phyloP scores from a whole-genome alignment of 352 stramenopile genomes.

The Pilasporangium apinafurcum region DNA sequence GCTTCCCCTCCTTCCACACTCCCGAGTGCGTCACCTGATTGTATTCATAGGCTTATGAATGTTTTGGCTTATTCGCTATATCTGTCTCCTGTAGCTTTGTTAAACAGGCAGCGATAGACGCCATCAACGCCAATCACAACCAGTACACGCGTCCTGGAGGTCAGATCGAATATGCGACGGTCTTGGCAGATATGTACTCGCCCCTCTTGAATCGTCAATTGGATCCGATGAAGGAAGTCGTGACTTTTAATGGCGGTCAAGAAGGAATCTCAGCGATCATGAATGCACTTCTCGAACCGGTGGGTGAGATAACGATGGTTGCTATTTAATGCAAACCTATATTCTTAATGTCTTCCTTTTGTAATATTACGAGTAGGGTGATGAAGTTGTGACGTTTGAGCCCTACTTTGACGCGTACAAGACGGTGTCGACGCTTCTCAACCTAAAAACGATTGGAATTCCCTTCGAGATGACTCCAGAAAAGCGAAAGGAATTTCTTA shows the following conservation, averaged over 20 bases:
- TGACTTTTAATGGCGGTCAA: constrained; percentile 86
- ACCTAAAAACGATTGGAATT: constrained; percentile 65
- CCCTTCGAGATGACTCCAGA: constrained; percentile 48
- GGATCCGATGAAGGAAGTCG: constrained; percentile 73
- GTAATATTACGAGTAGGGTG: constrained; percentile 23
- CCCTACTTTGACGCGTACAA: constrained; percentile 90
- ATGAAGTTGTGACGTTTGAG: constrained; percentile 86
- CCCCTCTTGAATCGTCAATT: constrained; percentile 54
- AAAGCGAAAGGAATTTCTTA: constrained; percentile 40
- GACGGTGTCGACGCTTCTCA: constrained; percentile 78
- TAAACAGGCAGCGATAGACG: constrained; percentile 82
- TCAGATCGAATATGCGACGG: constrained; percentile 69
- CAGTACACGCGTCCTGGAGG: constrained; percentile 89
- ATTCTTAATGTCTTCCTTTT: background rate
- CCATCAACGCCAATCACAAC: constrained; percentile 74
- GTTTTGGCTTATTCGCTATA: background rate
- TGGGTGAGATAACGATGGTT: constrained; percentile 8
- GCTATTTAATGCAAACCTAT: background rate
- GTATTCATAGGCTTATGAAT: background rate
- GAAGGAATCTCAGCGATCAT: constrained; percentile 84
- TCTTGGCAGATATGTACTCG: constrained; percentile 79
- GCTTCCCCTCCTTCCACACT: constrained; percentile 94
- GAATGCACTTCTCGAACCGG: constrained; percentile 64
- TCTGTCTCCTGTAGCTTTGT: constrained; percentile 50
- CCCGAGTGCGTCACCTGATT: constrained; percentile 33